These are phyloP conservation scores for Boletus chippewaensis DNA, from an alignment of 1,284 basidiomycete genomes.

Conservation along the genomic window DNA sequence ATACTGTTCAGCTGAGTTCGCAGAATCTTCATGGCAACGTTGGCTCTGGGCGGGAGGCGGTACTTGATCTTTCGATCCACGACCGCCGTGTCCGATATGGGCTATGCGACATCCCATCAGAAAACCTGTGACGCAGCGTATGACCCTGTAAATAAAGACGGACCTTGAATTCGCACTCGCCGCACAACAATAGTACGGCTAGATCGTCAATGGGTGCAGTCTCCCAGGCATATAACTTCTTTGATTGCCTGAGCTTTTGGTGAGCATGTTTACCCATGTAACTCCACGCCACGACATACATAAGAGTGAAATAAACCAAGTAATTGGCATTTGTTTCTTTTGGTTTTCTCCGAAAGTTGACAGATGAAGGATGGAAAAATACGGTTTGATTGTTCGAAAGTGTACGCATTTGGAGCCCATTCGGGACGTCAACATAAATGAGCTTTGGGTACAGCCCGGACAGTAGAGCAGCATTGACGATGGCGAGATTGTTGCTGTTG, in stretches of 20 bases:
- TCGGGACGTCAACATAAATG: constrained; percentile 58
- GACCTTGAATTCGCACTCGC: constrained; percentile 89
- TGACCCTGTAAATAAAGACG: constrained; percentile 12
- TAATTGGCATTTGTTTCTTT: constrained; percentile 71
- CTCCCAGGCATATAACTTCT: constrained; percentile 96
- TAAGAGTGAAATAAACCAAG: constrained; percentile 85
- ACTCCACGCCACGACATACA: constrained; percentile 43
- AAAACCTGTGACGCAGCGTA: neutral
- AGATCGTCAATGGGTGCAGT: constrained; percentile 85
- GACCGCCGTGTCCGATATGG: constrained; percentile 63
- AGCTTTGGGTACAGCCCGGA: constrained; percentile 94
- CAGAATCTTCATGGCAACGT: constrained; percentile 77
- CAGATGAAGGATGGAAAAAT: constrained; percentile 88
- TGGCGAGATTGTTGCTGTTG: constrained; percentile 57
- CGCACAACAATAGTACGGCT: constrained; percentile 80
- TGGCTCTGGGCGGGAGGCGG: constrained; percentile 62
- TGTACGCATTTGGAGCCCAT: constrained; percentile 65
- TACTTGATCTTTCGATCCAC: constrained; percentile 87
- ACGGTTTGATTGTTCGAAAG: constrained; percentile 83
- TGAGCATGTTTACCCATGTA: constrained; percentile 5
- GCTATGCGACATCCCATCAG: constrained; percentile 37
- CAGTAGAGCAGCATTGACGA: constrained; percentile 79
- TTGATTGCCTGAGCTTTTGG: constrained; percentile 66
- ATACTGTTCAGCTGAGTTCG: constrained; percentile 60
- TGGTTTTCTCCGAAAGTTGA: constrained; percentile 72